phyloP scores from a whole-genome alignment of 192 early-diverging fungal species.

The Backusella mclennaniae region DNA sequence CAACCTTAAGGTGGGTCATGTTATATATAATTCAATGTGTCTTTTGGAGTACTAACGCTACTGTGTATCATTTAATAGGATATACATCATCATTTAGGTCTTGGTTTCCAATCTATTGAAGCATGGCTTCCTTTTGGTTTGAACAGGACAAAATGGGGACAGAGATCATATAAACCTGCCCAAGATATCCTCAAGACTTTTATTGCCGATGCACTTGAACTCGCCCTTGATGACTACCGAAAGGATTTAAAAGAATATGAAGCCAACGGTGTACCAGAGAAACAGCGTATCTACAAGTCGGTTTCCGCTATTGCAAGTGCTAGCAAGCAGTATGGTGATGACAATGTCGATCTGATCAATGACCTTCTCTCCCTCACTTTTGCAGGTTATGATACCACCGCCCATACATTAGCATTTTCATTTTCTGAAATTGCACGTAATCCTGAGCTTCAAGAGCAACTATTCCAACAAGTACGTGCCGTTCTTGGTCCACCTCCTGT shows the following conservation, averaged over 20 bases:
- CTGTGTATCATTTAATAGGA: background rate
- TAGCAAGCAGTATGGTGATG: slow-evolving; percentile 15
- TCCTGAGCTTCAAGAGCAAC: slow-evolving; percentile 40
- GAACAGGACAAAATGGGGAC: slow-evolving; percentile 33
- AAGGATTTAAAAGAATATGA: background rate
- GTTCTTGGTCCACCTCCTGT: slow-evolving; percentile 33
- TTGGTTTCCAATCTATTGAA: slow-evolving; percentile 27
- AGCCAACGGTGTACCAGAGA: background rate
- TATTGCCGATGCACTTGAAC: slow-evolving; percentile 21
- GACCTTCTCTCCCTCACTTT: slow-evolving; percentile 52
- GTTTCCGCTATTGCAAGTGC: slow-evolving; percentile 23
- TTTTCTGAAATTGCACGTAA: slow-evolving; percentile 42
- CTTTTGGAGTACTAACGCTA: background rate
- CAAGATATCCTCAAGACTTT: slow-evolving; percentile 29
- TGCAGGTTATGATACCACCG: slow-evolving; percentile 57
- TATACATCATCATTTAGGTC: slow-evolving; percentile 15
- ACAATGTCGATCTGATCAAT: slow-evolving; percentile 36
- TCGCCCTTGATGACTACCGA: background rate
- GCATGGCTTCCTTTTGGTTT: slow-evolving; percentile 31
- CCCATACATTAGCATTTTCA: slow-evolving; percentile 44
- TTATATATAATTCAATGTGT: background rate
- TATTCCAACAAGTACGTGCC: slow-evolving; percentile 38
- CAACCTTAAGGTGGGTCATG: slow-evolving; percentile 31
- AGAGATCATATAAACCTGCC: slow-evolving; percentile 20
- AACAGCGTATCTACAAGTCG: background rate